Evolutionary conservation across 169 alveolate species (phyloP).

Genomic region (Pseudocohnilembus persalinus): DNA sequence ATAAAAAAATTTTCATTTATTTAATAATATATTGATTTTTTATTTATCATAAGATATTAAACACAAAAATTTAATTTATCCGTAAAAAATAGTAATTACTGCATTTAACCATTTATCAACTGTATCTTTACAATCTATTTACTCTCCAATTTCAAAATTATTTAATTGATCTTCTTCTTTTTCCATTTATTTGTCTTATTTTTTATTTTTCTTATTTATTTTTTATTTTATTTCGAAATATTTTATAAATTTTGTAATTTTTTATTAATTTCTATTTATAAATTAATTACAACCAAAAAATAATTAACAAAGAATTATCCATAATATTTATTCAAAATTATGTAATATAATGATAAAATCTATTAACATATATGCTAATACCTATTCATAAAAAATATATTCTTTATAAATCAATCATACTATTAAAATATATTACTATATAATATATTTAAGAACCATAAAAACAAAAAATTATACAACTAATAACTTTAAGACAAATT

Average conservation of each 20-base stretch:
- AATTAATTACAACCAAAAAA: too few species aligned
- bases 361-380: not conserved
- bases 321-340: too few species aligned
- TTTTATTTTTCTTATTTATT: too few species aligned
- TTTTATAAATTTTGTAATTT: not conserved
- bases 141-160: not conserved
- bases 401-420: too few species aligned
- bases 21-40: too few species aligned
- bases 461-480: not conserved
- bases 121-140: not conserved
- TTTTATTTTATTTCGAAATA: too few species aligned
- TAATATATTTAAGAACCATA: too few species aligned
- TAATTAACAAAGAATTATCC: not conserved
- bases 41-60: too few species aligned
- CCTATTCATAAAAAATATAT: too few species aligned
- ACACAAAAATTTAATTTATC: not conserved
- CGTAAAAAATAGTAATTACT: not conserved
- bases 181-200: not conserved
- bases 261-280: not conserved
- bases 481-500: too few species aligned
- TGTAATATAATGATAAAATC: not conserved
- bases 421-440: too few species aligned
- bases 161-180: not conserved
- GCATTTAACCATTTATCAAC: not conserved
- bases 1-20: too few species aligned